Evolutionary conservation across 805 yeast genomes (phyloP).

Genomic region (Candida hispaniensis): DNA sequence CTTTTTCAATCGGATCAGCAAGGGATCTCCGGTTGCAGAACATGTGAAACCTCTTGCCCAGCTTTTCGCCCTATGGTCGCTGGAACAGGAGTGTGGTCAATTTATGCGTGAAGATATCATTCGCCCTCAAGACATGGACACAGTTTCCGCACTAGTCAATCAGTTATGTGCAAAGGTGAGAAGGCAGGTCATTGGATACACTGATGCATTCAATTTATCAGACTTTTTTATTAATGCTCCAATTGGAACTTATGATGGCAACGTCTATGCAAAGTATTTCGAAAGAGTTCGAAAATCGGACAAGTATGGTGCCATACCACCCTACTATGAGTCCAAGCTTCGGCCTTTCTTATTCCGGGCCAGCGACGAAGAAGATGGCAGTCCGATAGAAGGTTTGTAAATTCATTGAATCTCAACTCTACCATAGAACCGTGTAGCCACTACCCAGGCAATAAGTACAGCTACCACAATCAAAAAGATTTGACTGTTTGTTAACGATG

Average conservation of each 20-base stretch:
- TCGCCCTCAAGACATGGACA: conserved; percentile 38
- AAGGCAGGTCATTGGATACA: conserved; percentile 60
- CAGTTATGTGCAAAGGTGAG: conserved; percentile 43
- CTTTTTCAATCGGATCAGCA: conserved; percentile 30
- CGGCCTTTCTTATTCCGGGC: conserved; percentile 28
- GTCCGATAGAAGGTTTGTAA: no score
- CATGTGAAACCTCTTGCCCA: conserved; percentile 45
- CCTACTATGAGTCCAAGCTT: conserved; percentile 34
- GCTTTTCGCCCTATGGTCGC: conserved; percentile 52
- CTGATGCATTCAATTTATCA: conserved; percentile 74
- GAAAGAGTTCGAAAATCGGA: conserved; percentile 47
- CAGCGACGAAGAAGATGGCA: conserved; percentile 17
- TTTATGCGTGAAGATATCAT: conserved; percentile 58
- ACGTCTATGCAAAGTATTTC: conserved; percentile 72
- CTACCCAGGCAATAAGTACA: conserved; percentile 9
- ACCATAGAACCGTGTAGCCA: conserved; percentile 8
- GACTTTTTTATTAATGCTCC: conserved; percentile 77
- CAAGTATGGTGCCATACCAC: conserved; percentile 31
- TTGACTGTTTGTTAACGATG: conserved; percentile 1
- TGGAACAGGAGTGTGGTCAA: conserved; percentile 62
- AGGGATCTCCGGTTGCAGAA: conserved; percentile 35
- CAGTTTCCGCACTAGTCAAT: conserved; percentile 35
- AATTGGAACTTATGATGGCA: conserved; percentile 71
- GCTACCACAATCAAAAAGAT: conserved; percentile 6
- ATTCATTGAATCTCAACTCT: no score